Conservation (phyloP, 352 stramenopile species). For the Globisporangium okanoganense region DNA sequence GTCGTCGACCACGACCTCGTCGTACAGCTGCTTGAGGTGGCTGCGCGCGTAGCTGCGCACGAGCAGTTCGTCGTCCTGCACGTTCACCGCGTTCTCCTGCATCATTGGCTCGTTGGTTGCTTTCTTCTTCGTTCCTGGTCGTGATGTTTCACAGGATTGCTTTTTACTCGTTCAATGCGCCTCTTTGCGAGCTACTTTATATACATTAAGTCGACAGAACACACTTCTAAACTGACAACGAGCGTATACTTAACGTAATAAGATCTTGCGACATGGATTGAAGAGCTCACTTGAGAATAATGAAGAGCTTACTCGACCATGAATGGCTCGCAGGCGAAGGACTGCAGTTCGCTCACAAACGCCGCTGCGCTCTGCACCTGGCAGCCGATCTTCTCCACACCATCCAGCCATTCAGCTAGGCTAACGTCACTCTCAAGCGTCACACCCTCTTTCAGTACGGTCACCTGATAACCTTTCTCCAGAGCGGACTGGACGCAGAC, state of each 20-base stretch:
- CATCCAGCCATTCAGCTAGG: constrained; percentile 19
- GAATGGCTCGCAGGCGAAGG: constrained; percentile 20
- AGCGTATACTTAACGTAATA: not conserved
- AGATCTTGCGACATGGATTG: constrained; percentile 1
- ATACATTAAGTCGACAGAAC: not conserved
- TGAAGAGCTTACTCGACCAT: not conserved
- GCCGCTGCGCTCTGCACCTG: constrained; percentile 25
- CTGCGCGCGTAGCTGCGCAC: constrained; percentile 19
- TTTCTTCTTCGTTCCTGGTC: constrained; percentile 1
- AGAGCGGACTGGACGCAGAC: constrained; percentile 77
- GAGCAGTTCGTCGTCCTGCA: constrained; percentile 9
- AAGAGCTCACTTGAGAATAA: not conserved
- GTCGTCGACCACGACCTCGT: constrained; percentile 13
- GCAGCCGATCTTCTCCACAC: constrained; percentile 22
- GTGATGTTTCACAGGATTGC: not conserved
- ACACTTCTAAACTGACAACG: not conserved
- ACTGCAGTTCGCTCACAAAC: constrained; percentile 35
- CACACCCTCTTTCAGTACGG: constrained; percentile 76
- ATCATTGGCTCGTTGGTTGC: not conserved
- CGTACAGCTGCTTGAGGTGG: constrained; percentile 14
- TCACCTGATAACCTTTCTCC: constrained; percentile 87
- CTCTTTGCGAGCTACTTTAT: constrained; percentile 2
- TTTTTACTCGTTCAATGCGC: not conserved
- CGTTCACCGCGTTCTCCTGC: constrained; percentile 5
- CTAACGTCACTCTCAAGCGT: constrained; percentile 11